Base-by-base conservation (phyloP, 2,329 filamentous ascomycete species). In the Dryadomyces quercivorus region DNA sequence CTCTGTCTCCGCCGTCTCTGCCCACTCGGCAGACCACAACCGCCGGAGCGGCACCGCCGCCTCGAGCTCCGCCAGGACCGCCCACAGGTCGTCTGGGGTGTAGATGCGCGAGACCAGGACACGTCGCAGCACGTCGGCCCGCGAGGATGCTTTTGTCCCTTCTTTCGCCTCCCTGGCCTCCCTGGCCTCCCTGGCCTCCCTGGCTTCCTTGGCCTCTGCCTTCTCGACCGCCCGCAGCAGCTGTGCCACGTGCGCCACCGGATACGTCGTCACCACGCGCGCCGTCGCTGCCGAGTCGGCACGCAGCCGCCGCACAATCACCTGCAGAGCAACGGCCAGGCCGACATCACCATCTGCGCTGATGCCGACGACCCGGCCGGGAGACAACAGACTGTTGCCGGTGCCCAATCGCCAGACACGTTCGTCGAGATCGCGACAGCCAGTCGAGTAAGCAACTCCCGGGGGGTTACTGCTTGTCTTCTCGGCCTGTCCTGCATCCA, bases 61-160 rank as follows among this genome's bases (percentile, higher is more conserved):
- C 15, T 54, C 56, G 5, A 50, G 52, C 59, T 84, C 81, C 2
- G 63, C 65, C 38, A 84, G 60, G 1, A 78, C 78, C 62, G 83
- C 78, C 71, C 71, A 75, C 18, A 84, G 60, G 0, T 81, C 81
- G 48, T 81, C 72, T 12, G 80, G 59, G 56, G 82, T 78, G 59
- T 84, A 84, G 1, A 83, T 72, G 22, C 76, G 70, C 22, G 77
- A 76, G 31, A 84, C 69, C 36, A 74, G 71, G 4, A 82, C 73
- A 48, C 69, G 68, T 48, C 76, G 74, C 3, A 84, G 65, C 36
- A 61, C 62, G 8, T 34, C 53, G 50, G 36, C 26, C 8, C 22
- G n/a, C 12, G 38, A 42, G 12, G 38, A 5, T 42, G 38, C 38
- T 42, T 15, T 15, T n/a, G n/a, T n/a, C 12, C 4, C 26, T 31